Evolutionary conservation across 2,329 filamentous ascomycete species (phyloP).

Genomic region (Aspergillus sp.): DNA sequence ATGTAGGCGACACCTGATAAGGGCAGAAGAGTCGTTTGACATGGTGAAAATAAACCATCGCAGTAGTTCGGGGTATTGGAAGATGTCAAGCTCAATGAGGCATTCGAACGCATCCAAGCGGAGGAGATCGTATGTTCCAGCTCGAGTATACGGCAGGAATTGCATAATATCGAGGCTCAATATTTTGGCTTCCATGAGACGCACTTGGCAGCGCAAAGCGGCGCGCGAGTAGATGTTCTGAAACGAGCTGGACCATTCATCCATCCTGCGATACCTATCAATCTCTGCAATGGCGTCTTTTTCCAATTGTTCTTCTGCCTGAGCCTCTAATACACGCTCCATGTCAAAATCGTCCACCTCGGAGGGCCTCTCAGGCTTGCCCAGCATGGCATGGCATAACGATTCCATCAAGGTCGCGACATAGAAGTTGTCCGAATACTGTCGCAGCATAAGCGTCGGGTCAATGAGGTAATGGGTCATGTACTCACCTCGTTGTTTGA

Average conservation of each 20-base stretch:
- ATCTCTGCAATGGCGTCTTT: constrained; percentile 62
- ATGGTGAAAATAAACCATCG: constrained; percentile 60
- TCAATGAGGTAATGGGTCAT: neutral
- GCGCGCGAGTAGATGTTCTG: constrained; percentile 66
- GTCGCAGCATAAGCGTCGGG: constrained; percentile 8
- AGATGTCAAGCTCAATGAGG: constrained; percentile 58
- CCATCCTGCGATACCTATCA: constrained; percentile 64
- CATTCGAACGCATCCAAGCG: constrained; percentile 62
- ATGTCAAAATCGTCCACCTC: constrained; percentile 50
- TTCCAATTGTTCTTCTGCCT: constrained; percentile 58
- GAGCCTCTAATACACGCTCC: constrained; percentile 51
- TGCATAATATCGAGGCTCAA: constrained; percentile 57
- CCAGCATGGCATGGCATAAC: constrained; percentile 58
- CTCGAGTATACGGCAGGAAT: constrained; percentile 62
- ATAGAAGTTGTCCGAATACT: constrained; percentile 87
- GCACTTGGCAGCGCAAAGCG: constrained; percentile 61
- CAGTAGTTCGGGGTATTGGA: constrained; percentile 54
- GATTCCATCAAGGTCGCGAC: constrained; percentile 75
- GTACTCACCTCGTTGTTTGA: constrained; percentile 67
- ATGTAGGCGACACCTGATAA: constrained; percentile 57
- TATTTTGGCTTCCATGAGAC: constrained; percentile 56
- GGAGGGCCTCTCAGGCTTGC: constrained; percentile 39
- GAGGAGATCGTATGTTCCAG: constrained; percentile 62
- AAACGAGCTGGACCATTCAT: constrained; percentile 67
- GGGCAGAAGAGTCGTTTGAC: constrained; percentile 59